These are phyloP conservation scores for Talaromyces liani DNA, from an alignment of 495 filamentous ascomycete species.

Conservation along the genomic window DNA sequence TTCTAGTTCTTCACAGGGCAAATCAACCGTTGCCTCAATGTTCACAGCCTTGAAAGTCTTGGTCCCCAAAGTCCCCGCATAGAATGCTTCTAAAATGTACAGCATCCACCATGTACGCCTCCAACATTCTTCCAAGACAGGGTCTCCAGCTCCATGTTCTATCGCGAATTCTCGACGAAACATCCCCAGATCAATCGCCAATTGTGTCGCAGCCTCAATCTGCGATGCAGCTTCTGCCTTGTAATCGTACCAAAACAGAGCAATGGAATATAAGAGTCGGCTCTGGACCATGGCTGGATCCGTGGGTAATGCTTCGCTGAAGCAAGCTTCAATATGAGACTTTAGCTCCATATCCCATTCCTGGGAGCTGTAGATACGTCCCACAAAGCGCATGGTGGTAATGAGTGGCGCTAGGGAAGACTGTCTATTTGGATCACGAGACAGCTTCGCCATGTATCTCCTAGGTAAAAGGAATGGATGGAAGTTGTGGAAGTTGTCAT, in stretches of 20 bases:
- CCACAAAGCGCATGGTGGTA: constrained; percentile 17
- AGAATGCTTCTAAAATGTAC: constrained; percentile 23
- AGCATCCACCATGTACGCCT: constrained; percentile 32
- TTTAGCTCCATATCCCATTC: constrained; percentile 17
- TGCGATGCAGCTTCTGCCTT: constrained; percentile 17
- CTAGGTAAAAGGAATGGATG: constrained; percentile 21
- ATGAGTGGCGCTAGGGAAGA: constrained; percentile 15
- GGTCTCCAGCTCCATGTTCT: constrained; percentile 15
- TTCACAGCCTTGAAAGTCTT: constrained; percentile 44
- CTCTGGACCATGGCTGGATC: constrained; percentile 25
- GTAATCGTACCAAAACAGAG: constrained; percentile 24
- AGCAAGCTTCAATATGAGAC: constrained; percentile 24
- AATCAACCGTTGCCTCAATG: constrained; percentile 48
- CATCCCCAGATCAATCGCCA: constrained; percentile 31
- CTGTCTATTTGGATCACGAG: constrained; percentile 17
- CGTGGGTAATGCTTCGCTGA: constrained; percentile 49
- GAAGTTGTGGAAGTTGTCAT: constrained; percentile 21
- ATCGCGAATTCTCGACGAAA: constrained; percentile 15
- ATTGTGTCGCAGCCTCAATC: constrained; percentile 19
- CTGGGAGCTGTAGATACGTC: constrained; percentile 17
- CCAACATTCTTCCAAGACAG: constrained; percentile 23
- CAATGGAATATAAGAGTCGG: constrained; percentile 25
- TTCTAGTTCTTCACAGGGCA: constrained; percentile 74
- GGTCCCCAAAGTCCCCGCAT: constrained; percentile 22
- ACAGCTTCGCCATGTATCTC: constrained; percentile 12